Conservation (phyloP, 1,139 yeast species). For the Scheffersomyces segobiensis region DNA sequence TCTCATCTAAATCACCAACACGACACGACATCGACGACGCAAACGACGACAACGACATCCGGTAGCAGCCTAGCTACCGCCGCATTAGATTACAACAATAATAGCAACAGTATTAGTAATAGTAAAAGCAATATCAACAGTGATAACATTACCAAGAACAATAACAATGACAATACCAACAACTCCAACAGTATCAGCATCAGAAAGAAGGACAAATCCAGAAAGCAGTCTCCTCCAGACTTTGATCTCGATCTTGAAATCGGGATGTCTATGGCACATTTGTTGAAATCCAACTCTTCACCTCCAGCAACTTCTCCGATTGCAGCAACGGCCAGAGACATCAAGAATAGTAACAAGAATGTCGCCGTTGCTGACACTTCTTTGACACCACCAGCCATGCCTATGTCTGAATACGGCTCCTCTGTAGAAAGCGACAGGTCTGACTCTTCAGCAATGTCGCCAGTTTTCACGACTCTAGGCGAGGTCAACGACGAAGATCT, state of each 20-base stretch:
- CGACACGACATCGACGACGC: not conserved
- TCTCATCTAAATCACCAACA: constrained; percentile 24
- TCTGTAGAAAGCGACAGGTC: constrained; percentile 44
- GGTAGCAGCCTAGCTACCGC: not conserved
- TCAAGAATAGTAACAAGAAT: not conserved
- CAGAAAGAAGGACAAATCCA: not conserved
- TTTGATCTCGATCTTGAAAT: constrained; percentile 42
- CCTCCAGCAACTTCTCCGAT: constrained; percentile 10
- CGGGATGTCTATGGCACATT: constrained; percentile 46
- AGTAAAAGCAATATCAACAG: constrained; percentile 6
- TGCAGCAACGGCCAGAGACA: constrained; percentile 2
- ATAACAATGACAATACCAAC: constrained; percentile 2
- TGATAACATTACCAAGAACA: constrained; percentile 4
- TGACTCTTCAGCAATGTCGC: constrained; percentile 26
- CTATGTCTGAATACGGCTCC: constrained; percentile 21
- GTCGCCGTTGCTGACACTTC: not conserved
- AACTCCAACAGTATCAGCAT: not conserved
- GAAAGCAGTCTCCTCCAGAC: constrained; percentile 7
- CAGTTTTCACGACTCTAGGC: constrained; percentile 37
- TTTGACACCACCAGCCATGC: not conserved
- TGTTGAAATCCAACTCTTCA: constrained; percentile 21
- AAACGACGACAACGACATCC: not conserved
- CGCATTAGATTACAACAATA: constrained; percentile 12
- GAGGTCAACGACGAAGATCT: constrained; percentile 38
- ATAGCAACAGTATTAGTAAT: constrained; percentile 4